These are phyloP conservation scores for Leucogyrophana mollusca DNA, from an alignment of 768 basidiomycete genomes.

Conservation along the genomic window DNA sequence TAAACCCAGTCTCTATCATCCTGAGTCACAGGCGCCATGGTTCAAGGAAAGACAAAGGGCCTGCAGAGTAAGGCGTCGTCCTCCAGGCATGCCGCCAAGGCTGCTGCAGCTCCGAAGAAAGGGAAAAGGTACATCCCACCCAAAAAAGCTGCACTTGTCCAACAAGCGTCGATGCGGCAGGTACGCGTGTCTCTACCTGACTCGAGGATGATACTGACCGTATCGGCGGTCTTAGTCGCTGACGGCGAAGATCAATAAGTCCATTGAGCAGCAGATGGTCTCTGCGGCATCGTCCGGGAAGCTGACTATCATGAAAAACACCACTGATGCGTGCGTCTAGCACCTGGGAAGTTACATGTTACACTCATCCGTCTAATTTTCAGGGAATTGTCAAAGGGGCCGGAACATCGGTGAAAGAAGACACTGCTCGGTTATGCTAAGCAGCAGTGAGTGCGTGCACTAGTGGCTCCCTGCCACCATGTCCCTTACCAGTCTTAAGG, in stretches of 20 bases:
- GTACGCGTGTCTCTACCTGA: slow-evolving; percentile 36
- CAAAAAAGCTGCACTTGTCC: slow-evolving; percentile 73
- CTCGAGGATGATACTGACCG: neutral
- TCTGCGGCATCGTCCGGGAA: slow-evolving; percentile 86
- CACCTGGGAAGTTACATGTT: neutral
- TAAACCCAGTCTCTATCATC: slow-evolving; percentile 1
- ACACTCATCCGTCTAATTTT: slow-evolving; percentile 1
- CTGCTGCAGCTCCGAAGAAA: slow-evolving; percentile 73
- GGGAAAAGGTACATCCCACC: slow-evolving; percentile 77
- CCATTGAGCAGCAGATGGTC: slow-evolving; percentile 91
- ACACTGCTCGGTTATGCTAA: no score
- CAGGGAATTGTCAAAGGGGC: no score
- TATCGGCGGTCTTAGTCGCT: slow-evolving; percentile 50
- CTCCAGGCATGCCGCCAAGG: slow-evolving; percentile 60
- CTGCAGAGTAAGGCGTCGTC: slow-evolving; percentile 54
- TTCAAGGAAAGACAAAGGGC: slow-evolving; percentile 86
- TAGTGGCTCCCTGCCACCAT: no score
- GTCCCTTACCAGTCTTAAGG: no score
- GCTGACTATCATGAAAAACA: slow-evolving; percentile 88
- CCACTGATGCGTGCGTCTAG: slow-evolving; percentile 29
- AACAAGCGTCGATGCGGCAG: slow-evolving; percentile 77
- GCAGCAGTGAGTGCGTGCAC: no score
- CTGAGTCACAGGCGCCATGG: slow-evolving; percentile 46
- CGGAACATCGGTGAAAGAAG: no score
- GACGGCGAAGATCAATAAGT: slow-evolving; percentile 87